Base-by-base conservation (phyloP, 108 stramenopile species). In the Conticribra weissflogii region DNA sequence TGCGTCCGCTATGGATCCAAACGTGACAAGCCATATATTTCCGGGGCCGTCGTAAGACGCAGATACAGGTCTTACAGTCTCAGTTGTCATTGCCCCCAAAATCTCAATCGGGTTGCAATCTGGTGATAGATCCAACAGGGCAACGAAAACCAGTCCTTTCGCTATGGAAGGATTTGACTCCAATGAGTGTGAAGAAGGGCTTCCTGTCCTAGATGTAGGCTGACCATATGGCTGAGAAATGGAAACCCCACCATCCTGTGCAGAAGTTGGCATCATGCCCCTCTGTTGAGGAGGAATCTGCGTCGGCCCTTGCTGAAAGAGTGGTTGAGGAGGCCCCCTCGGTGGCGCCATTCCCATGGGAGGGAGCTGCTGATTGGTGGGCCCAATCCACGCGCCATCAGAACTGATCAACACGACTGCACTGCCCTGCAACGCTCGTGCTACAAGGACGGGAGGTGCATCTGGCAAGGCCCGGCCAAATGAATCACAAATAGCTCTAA, bases 341-440 rank as follows among this genome's bases (percentile, higher is more conserved):
- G 71, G 65, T 28, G 70, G 55, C 19, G 66, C 29, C 14, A 52
- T 45, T 32, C 41, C 46, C 31, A 60, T 44, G 0, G 65, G 71
- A 28, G 78, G 78, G 59, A 79, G 63, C 18, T 46, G 50, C 50
- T 79, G 78, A 27, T 59, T 62, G 45, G 51, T 53, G 18, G 82
- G 84, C 30, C 78, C 74, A 63, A 85, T 81, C 81, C 81, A 85
- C 18, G 59, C 65, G n/a, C 81, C 81, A 57, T 85, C 84, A 17
- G 74, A 25, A 56, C 81, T 85, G 30, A 83, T 59, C 4, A 36
- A 61, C 18, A 85, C 81, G 44, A 83, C 60, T 16, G 52, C 58
- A 49, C 84, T 80, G 17, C 69, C 56, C 25, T 80, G 54, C 32
- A 79, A 69, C 28, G 84, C 78, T 74, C 61, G 63, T 0, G 54